Conservation (phyloP, 75 land plant species). For the Cunninghamia lanceolata region DNA sequence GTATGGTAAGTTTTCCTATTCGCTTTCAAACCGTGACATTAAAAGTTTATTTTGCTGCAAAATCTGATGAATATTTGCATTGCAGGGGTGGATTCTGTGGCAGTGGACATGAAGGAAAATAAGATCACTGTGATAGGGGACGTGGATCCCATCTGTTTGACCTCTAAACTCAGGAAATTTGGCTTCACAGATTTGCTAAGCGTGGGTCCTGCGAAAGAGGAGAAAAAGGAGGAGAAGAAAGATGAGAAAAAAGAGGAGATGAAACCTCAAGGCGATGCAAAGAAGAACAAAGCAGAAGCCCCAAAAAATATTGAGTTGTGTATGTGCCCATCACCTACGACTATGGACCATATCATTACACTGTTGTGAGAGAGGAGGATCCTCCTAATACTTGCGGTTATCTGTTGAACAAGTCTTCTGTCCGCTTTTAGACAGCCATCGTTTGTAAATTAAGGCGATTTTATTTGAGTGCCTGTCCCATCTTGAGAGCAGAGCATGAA, state of each 20-base stretch:
- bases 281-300: too few species aligned
- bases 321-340: too few species aligned
- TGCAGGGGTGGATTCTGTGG: conserved; percentile 7
- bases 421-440: too few species aligned
- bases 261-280: too few species aligned
- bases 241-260: too few species aligned
- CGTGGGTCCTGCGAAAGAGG: conserved; percentile 58
- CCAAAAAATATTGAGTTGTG: too few species aligned
- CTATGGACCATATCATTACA: not conserved
- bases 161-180: conserved; percentile 46
- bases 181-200: conserved; percentile 44
- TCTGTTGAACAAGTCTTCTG: too few species aligned
- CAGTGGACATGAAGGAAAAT: conserved; percentile 56
- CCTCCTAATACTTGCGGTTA: too few species aligned
- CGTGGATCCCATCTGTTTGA: conserved; percentile 43
- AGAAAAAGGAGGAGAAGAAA: conserved; percentile 14
- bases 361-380: too few species aligned
- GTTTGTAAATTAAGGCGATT: too few species aligned
- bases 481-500: too few species aligned
- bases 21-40: not conserved
- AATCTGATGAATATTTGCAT: not conserved
- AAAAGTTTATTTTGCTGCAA: not conserved
- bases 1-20: not conserved
- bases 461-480: too few species aligned
- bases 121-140: conserved; percentile 52